A percentile compares a stretch with the other conserved stretches of the same genome.
phyloP scores from a whole-genome alignment of 2,329 filamentous ascomycete genomes.

The Gaeumannomyces sp. region DNA sequence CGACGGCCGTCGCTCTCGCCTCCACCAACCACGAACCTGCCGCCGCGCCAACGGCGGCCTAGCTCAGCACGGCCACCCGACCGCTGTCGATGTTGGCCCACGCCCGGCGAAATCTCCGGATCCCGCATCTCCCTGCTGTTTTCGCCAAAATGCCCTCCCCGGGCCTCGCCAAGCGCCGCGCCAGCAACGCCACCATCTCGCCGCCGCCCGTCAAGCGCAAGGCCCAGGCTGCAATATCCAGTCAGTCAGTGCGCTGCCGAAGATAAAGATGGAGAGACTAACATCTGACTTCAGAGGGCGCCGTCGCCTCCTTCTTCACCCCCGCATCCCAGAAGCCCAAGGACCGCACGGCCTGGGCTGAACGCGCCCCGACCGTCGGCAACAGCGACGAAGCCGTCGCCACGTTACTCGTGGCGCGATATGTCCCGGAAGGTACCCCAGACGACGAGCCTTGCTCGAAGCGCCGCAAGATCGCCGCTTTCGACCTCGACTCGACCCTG shows the following conservation, averaged over 20 bases:
- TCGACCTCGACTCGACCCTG: conserved; percentile 81
- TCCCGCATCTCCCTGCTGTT: background rate
- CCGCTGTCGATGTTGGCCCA: background rate
- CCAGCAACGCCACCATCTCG: conserved; percentile 32
- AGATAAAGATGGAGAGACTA: background rate
- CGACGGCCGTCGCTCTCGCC: too few relatives aligned
- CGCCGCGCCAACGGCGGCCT: too few relatives aligned
- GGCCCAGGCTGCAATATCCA: conserved; percentile 44
- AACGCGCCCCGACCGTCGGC: conserved; percentile 42
- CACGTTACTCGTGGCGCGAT: conserved; percentile 71
- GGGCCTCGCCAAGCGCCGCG: background rate
- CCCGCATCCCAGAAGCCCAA: conserved; percentile 79
- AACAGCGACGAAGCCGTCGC: conserved; percentile 36
- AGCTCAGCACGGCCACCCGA: too few relatives aligned
- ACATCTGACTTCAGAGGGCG: conserved; percentile 44
- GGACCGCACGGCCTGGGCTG: conserved; percentile 65
- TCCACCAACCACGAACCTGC: background rate
- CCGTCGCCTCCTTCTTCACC: conserved; percentile 81
- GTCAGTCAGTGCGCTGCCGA: conserved; percentile 25
- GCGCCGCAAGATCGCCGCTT: conserved; percentile 60
- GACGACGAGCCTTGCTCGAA: conserved; percentile 24
- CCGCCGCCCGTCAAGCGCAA: conserved; percentile 49
- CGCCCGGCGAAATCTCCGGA: background rate
- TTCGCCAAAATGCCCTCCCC: background rate
- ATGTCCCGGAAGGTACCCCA: conserved; percentile 34